A percentile compares a stretch with the other conserved stretches of the same genome.
Evolutionary conservation across 805 yeast species (phyloP).

Genomic region (Yarrowia keelungensis): DNA sequence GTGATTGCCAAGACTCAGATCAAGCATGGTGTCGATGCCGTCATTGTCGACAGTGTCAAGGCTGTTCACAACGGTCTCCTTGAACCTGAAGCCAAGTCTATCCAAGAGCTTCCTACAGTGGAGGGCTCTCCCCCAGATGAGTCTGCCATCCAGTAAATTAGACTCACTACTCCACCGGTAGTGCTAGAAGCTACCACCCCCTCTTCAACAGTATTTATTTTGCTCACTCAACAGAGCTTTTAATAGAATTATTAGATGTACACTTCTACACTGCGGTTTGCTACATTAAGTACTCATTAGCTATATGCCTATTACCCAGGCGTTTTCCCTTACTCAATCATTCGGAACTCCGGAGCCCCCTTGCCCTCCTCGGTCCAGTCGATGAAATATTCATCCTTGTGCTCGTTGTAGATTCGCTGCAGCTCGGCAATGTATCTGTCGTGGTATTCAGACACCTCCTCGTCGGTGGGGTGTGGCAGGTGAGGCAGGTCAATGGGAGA

Average conservation of each 20-base stretch:
- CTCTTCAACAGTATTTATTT: constrained; percentile 29
- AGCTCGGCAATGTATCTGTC: constrained; percentile 59
- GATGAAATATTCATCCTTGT: constrained; percentile 56
- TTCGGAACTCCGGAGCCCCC: constrained; percentile 23
- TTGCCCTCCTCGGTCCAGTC: constrained; percentile 40
- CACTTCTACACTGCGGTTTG: too few species aligned
- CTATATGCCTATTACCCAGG: constrained; percentile 13
- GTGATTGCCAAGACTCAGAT: constrained; percentile 82
- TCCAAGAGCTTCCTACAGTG: constrained; percentile 16
- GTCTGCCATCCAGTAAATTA: constrained; percentile 1
- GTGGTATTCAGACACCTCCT: constrained; percentile 74
- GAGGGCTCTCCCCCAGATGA: constrained; percentile 32
- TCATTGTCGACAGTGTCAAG: constrained; percentile 92
- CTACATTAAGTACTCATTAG: constrained; percentile 12
- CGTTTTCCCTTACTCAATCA: constrained; percentile 31
- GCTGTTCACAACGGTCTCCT: constrained; percentile 85
- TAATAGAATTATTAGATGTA: constrained; percentile 16
- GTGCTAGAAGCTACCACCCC: too few species aligned
- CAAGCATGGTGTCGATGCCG: constrained; percentile 97
- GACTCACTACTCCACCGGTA: background rate
- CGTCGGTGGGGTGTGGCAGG: constrained; percentile 54
- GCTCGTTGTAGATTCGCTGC: constrained; percentile 62
- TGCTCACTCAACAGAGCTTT: constrained; percentile 38
- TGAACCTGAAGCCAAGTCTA: constrained; percentile 8
- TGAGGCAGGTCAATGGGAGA: constrained; percentile 53